Conservation (phyloP, 768 basidiomycete species). For the Amanita phalloides region DNA sequence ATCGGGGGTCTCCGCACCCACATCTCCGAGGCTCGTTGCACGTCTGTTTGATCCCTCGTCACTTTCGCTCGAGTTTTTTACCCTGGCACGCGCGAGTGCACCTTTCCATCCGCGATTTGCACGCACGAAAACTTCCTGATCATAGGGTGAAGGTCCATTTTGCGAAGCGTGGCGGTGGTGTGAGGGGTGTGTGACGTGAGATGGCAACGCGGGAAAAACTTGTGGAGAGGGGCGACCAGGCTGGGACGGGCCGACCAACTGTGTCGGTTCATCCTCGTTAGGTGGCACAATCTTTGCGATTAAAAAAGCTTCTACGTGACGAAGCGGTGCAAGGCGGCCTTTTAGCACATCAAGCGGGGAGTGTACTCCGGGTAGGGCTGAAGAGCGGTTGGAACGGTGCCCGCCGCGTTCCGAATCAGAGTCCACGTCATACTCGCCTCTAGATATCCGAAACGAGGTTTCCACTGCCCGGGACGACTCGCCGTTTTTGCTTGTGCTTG, state of each 20-base stretch:
- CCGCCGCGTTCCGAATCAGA: conserved; percentile 10
- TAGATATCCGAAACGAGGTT: conserved; percentile 11
- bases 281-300: conserved; percentile 60
- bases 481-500: not conserved
- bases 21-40: conserved; percentile 34
- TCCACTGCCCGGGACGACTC: conserved; percentile 3
- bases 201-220: not conserved
- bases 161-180: conserved; percentile 2
- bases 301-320: conserved; percentile 58
- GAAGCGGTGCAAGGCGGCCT: conserved; percentile 53
- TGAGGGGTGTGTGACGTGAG: conserved; percentile 6
- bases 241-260: conserved; percentile 18
- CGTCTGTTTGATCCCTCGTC: conserved; percentile 14
- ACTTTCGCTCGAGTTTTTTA: conserved; percentile 17
- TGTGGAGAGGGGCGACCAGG: not conserved
- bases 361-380: conserved; percentile 14
- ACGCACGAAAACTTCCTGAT: conserved; percentile 49
- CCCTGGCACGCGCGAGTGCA: conserved; percentile 34
- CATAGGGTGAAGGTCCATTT: conserved; percentile 13
- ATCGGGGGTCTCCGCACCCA: conserved; percentile 35
- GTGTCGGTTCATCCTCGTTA: conserved; percentile 49
- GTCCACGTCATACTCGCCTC: conserved; percentile 16
- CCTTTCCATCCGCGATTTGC: conserved; percentile 63
- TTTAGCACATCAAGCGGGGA: conserved; percentile 44
- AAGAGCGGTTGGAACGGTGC: conserved; percentile 12